Conservation (phyloP, 345 rosid genomes). For the Lagerstroemia speciosa region DNA sequence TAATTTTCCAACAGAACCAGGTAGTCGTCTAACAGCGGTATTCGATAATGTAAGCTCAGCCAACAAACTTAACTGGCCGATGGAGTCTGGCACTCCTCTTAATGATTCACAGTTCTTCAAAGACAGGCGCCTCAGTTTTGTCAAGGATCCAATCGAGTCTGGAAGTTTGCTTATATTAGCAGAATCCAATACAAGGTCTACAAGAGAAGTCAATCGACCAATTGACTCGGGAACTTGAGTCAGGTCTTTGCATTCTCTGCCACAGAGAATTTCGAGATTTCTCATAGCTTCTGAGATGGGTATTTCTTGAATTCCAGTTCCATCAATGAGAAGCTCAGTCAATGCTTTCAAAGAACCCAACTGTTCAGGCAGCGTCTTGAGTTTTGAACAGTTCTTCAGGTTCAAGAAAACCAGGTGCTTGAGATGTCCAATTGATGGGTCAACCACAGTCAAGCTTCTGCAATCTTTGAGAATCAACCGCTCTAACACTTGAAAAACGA, state of each 20-base stretch:
- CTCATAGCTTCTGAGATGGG: neutral
- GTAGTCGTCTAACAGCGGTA: neutral
- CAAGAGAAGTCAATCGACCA: neutral
- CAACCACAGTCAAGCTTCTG: rapidly evolving
- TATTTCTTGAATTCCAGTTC: neutral
- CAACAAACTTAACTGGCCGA: neutral
- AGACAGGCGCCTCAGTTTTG: neutral
- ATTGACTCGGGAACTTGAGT: neutral
- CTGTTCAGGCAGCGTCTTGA: rapidly evolving
- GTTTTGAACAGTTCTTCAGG: neutral
- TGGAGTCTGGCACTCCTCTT: neutral
- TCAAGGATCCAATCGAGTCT: neutral
- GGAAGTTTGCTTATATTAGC: neutral
- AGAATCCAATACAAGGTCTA: neutral
- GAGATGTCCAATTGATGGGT: neutral
- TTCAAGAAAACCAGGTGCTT: neutral
- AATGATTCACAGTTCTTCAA: neutral
- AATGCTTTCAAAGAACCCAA: neutral
- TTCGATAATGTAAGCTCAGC: neutral
- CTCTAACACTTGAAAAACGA: neutral
- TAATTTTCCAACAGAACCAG: neutral
- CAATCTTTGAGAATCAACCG: constrained; percentile 1
- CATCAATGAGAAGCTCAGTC: constrained; percentile 4
- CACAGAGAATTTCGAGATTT: neutral
- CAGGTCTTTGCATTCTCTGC: neutral